Evolutionary conservation across 2,329 filamentous ascomycete species (phyloP).

Genomic region (Balansia obtecta): DNA sequence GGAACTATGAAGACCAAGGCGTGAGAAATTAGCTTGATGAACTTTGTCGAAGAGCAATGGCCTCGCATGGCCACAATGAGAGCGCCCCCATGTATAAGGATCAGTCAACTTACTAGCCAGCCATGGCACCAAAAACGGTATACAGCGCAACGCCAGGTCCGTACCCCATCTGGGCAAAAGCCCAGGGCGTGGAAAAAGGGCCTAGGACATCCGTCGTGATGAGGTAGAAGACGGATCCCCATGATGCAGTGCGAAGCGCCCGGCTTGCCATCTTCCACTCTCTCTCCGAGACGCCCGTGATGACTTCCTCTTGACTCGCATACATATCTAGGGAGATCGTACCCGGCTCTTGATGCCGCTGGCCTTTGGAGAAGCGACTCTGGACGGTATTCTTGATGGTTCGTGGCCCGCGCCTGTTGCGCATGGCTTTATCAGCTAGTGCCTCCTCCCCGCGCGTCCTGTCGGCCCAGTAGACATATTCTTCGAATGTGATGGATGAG

Average conservation of each 20-base stretch:
- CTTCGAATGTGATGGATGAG: conserved; percentile 8
- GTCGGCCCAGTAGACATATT: conserved; percentile 13
- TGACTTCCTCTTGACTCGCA: not conserved
- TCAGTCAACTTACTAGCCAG: conserved; percentile 4
- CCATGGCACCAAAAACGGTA: conserved; percentile 22
- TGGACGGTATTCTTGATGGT: conserved; percentile 8
- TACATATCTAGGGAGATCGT: conserved; percentile 4
- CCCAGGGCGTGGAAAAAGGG: conserved; percentile 25
- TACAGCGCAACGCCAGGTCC: conserved; percentile 30
- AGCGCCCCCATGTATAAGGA: too few species aligned
- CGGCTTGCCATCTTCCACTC: conserved; percentile 34
- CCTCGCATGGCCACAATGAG: not conserved
- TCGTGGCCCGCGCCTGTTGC: conserved; percentile 7
- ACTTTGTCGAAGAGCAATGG: not conserved
- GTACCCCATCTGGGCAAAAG: conserved; percentile 23
- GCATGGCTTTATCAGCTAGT: conserved; percentile 8
- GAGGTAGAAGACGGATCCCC: conserved; percentile 34
- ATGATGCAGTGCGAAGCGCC: conserved; percentile 31
- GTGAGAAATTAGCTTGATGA: not conserved
- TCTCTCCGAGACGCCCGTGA: conserved; percentile 7
- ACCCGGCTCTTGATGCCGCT: conserved; percentile 5
- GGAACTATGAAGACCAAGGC: conserved; percentile 22
- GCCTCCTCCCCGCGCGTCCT: conserved; percentile 11
- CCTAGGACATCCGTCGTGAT: conserved; percentile 37
- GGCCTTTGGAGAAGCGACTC: conserved; percentile 9